Conservation (phyloP, 352 stramenopile genomes). For the Globisporangium nunn region DNA sequence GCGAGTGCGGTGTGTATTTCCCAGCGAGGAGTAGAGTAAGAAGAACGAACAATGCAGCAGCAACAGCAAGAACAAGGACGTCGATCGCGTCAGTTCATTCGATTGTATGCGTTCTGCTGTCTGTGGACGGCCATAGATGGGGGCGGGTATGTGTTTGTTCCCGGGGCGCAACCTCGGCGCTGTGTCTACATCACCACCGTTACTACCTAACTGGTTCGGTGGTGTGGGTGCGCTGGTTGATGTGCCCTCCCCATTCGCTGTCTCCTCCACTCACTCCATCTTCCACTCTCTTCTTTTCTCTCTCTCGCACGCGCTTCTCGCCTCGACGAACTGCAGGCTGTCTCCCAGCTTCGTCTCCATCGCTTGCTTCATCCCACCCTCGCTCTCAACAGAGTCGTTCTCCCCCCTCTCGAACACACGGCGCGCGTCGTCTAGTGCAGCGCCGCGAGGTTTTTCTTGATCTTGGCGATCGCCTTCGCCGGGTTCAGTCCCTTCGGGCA, state of each 20-base stretch:
- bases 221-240: background rate
- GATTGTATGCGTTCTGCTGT: background rate
- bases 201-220: background rate
- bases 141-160: background rate
- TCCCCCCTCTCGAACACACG: background rate
- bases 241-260: background rate
- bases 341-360: background rate
- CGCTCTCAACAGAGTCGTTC: background rate
- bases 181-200: constrained; percentile 2
- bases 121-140: background rate
- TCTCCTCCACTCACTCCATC: no score
- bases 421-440: constrained; percentile 42
- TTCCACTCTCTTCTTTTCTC: background rate
- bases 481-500: constrained; percentile 99
- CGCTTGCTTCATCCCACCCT: background rate
- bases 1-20: background rate
- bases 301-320: background rate
- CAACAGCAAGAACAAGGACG: no score
- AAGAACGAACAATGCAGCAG: background rate
- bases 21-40: background rate
- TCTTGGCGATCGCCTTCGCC: constrained; percentile 96
- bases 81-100: background rate
- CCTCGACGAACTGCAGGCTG: background rate
- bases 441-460: constrained; percentile 94
- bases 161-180: background rate